Evolutionary conservation across 768 basidiomycete species (phyloP), one percentile per base, ranked within the genome.

Genomic region (Chiua virens): DNA sequence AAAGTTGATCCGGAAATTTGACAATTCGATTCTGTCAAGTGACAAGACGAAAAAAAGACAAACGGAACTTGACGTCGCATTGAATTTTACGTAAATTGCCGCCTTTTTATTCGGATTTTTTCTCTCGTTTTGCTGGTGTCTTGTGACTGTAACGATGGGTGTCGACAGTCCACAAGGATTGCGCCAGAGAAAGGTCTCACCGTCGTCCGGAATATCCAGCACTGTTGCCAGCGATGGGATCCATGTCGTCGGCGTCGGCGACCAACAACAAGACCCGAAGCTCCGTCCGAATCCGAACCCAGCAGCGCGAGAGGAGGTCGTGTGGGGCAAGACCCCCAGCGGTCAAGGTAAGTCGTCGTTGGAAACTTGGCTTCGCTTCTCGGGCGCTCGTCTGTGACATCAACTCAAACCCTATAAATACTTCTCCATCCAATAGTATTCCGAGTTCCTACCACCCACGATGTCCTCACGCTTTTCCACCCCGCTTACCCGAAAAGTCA

Each of bases 361-460:
- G 25, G n/a, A n/a, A n/a, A n/a, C n/a, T n/a, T n/a, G n/a, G n/a
- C n/a, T n/a, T n/a, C n/a, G 17, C 27, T 42, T 42, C 27, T 27
- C 25, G 21, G 30, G 47, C 36, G 25, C 22, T 45, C 18, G 34
- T 15, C 6, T 17, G 34, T 34, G 34, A 17, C 11, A 32, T 32
- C 34, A 35, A 10, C 2, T 8, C 9, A 3, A 22, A 14, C 53
- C 23, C 54, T 30, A 15, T 50, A 45, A 42, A 52, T 52, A 47
- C 27, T 7, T 5, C 42, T 49, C 34, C 21, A 10, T 48, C 44
- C 43, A 17, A 25, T 55, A 98, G 94, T 97, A 8, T 99, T 99
- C 66, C 82, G 84, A 53, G 92, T 96, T 39, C 93, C 93, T 11
- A 90, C 92, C 18, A 96, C 93, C 0, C 89, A 93, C 67, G 90